Conservation (phyloP, 2,329 filamentous ascomycete genomes). For the Colletotrichum salicis region DNA sequence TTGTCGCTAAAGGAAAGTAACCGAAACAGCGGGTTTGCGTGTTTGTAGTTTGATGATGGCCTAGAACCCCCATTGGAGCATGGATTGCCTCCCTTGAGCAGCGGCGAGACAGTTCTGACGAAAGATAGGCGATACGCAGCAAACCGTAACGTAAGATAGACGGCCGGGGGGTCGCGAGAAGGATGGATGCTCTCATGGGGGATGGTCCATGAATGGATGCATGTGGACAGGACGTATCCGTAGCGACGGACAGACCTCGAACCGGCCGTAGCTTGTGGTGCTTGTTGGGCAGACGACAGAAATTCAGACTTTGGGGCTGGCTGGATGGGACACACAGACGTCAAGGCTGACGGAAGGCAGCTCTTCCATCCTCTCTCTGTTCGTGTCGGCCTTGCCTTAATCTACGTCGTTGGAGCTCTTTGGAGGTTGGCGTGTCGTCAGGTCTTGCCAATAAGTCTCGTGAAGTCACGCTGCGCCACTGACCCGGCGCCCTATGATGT, state of each 20-base stretch:
- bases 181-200: slow-evolving; percentile 2
- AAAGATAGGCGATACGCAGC: slow-evolving; percentile 23
- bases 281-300: not conserved
- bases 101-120: slow-evolving; percentile 20
- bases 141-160: slow-evolving; percentile 18
- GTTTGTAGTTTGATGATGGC: not conserved
- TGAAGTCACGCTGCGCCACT: slow-evolving; percentile 35
- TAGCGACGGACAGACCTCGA: slow-evolving; percentile 3
- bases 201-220: not conserved
- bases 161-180: not conserved
- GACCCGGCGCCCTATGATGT: slow-evolving; percentile 29
- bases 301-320: not conserved
- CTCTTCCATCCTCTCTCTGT: not conserved
- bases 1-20: not conserved
- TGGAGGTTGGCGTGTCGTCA: slow-evolving; percentile 29
- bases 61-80: slow-evolving; percentile 22
- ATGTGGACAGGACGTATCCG: slow-evolving; percentile 10
- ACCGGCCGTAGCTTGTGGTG: not conserved
- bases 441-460: slow-evolving; percentile 24
- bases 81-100: slow-evolving; percentile 23
- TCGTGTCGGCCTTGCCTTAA: slow-evolving; percentile 7
- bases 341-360: slow-evolving; percentile 32
- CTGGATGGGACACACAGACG: slow-evolving; percentile 26
- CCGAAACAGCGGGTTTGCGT: slow-evolving; percentile 16
- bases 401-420: slow-evolving; percentile 25